Conservation (phyloP, 805 yeast genomes). For the Isabelozyma rhagii region DNA sequence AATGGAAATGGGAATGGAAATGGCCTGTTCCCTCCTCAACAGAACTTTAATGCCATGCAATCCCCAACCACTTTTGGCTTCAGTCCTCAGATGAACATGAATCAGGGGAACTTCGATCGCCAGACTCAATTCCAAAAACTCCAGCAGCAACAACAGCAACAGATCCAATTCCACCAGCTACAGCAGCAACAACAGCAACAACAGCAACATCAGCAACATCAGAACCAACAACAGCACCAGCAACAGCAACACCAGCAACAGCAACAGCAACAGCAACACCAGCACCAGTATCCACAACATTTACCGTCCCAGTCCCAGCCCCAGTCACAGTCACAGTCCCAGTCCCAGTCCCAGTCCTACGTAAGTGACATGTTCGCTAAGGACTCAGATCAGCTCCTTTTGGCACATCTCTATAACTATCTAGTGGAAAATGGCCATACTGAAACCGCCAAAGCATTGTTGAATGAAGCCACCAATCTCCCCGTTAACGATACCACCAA, state of each 20-base stretch:
- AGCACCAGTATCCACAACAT: neutral
- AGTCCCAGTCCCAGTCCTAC: neutral
- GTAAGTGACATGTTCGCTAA: constrained; percentile 40
- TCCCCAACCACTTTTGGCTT: neutral
- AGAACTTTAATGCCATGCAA: neutral
- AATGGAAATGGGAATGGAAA: too few relatives aligned
- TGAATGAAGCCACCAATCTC: constrained; percentile 40
- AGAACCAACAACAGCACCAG: neutral
- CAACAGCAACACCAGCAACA: neutral
- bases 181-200: neutral
- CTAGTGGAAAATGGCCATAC: constrained; percentile 43
- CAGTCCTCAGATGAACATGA: neutral
- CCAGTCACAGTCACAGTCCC: neutral
- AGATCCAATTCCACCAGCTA: neutral
- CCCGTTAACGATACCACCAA: constrained; percentile 20
- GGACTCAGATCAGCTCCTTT: constrained; percentile 47
- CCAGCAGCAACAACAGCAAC: neutral
- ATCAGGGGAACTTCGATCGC: neutral
- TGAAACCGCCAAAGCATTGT: constrained; percentile 49
- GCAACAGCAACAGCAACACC: neutral
- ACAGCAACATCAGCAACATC: neutral
- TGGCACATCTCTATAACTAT: constrained; percentile 53
- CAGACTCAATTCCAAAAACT: neutral
- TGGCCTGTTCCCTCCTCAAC: neutral
- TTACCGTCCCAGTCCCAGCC: neutral